These are phyloP conservation scores for Capronia epimyces DNA, from an alignment of 2,329 filamentous ascomycete genomes.

Conservation along the genomic window DNA sequence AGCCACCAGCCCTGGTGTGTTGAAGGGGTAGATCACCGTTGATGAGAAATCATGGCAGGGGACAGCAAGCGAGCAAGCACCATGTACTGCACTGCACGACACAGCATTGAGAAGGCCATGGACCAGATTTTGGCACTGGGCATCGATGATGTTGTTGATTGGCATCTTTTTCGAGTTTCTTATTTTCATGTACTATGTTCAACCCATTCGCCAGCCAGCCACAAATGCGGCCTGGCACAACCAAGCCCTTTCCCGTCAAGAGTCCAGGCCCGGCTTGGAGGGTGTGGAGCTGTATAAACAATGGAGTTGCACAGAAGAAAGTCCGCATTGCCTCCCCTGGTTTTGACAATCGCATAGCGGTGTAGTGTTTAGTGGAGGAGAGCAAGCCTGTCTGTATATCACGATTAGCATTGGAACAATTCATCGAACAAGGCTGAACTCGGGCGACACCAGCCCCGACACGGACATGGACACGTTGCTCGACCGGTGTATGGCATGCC, in stretches of 20 bases:
- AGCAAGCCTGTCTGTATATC: not conserved
- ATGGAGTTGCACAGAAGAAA: not conserved
- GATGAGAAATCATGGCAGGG: not conserved
- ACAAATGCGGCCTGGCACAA: not conserved
- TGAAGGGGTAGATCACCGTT: not conserved
- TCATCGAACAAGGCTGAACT: too few species aligned
- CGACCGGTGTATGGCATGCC: not conserved
- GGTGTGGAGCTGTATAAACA: not conserved
- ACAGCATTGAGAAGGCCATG: not conserved
- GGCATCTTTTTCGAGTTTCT: not conserved
- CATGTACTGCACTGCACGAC: not conserved
- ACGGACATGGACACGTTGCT: not conserved
- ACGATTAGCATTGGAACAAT: not conserved
- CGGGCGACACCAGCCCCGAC: too few species aligned
- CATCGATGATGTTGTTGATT: slow-evolving; percentile 2
- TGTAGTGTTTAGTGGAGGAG: not conserved
- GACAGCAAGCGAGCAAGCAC: slow-evolving; percentile 5
- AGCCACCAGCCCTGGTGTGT: not conserved
- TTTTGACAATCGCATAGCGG: not conserved
- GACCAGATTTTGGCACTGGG: not conserved
- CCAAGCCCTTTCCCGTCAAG: not conserved
- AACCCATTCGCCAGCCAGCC: not conserved
- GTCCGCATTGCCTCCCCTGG: not conserved
- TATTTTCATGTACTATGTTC: slow-evolving; percentile 2
- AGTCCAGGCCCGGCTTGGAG: not conserved